These are phyloP conservation scores for Ploettnerulaceae sp. DNA, from an alignment of 2,329 filamentous ascomycete species.

Conservation along the genomic window DNA sequence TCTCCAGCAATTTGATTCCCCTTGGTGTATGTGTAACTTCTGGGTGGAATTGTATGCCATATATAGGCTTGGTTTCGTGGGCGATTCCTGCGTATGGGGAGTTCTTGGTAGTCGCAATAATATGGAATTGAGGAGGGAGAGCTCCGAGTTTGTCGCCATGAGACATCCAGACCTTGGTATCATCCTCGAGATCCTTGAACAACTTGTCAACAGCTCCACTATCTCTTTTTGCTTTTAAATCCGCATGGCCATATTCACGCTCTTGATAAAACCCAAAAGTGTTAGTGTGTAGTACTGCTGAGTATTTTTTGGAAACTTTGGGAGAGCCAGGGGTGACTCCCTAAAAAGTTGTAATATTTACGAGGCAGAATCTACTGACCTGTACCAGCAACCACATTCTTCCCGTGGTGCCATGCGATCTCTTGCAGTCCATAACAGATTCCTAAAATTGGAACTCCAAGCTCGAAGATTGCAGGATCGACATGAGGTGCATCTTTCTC, in stretches of 20 bases:
- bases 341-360: too few relatives aligned
- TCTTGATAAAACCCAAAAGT: too few relatives aligned
- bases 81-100: slow-evolving; percentile 76
- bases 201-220: slow-evolving; percentile 67
- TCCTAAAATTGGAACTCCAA: slow-evolving; percentile 42
- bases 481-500: slow-evolving; percentile 72
- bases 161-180: slow-evolving; percentile 75
- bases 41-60: slow-evolving; percentile 69
- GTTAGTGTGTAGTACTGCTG: too few relatives aligned
- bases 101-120: slow-evolving; percentile 71
- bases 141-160: slow-evolving; percentile 80
- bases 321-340: too few relatives aligned
- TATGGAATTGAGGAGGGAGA: slow-evolving; percentile 68
- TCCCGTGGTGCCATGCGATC: slow-evolving; percentile 64
- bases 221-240: slow-evolving; percentile 54
- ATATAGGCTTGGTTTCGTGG: slow-evolving; percentile 65
- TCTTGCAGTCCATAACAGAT: slow-evolving; percentile 55
- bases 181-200: slow-evolving; percentile 69
- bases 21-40: slow-evolving; percentile 68
- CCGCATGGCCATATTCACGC: slow-evolving; percentile 39
- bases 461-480: slow-evolving; percentile 75
- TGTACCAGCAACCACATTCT: slow-evolving; percentile 62
- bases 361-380: too few relatives aligned
- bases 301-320: too few relatives aligned
- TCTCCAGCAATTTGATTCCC: slow-evolving; percentile 67